phyloP scores from a whole-genome alignment of 495 filamentous ascomycete species.

The Aeminium ludgeri region DNA sequence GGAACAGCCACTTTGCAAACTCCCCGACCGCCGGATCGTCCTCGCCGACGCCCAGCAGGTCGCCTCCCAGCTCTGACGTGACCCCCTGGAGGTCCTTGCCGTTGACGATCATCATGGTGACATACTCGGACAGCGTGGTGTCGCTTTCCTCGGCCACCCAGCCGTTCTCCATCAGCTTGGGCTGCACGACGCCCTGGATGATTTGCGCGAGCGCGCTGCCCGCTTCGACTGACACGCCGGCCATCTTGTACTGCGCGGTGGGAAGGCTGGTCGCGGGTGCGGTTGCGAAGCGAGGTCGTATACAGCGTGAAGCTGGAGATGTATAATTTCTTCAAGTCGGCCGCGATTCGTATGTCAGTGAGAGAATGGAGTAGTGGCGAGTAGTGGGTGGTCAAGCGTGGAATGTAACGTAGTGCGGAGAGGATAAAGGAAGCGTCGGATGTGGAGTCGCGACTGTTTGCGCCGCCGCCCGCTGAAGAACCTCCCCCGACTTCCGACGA shows the following conservation, averaged over 20 bases:
- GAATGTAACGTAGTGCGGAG: not conserved
- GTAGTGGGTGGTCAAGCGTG: not conserved
- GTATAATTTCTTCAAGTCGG: not conserved
- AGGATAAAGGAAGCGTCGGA: not conserved
- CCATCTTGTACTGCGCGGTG: conserved; percentile 3
- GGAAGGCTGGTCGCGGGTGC: no score
- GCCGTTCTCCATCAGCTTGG: conserved; percentile 88
- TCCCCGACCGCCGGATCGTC: conserved; percentile 68
- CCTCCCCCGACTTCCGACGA: no score
- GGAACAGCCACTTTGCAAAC: conserved; percentile 83
- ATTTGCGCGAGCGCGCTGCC: conserved; percentile 68
- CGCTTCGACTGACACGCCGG: conserved; percentile 31
- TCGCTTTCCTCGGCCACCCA: conserved; percentile 74
- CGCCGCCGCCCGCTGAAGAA: no score
- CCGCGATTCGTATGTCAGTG: no score
- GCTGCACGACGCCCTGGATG: conserved; percentile 61
- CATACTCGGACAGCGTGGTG: conserved; percentile 80
- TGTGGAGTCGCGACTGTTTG: not conserved
- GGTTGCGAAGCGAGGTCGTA: no score
- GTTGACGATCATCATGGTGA: conserved; percentile 89
- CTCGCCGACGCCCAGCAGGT: conserved; percentile 65
- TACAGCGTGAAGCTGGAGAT: not conserved
- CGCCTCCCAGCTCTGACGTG: conserved; percentile 71
- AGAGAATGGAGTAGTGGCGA: not conserved
- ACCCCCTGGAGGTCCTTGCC: conserved; percentile 30